Evolutionary conservation across 208 protist genomes (phyloP).

Genomic region (Angomonas ambiguus): DNA sequence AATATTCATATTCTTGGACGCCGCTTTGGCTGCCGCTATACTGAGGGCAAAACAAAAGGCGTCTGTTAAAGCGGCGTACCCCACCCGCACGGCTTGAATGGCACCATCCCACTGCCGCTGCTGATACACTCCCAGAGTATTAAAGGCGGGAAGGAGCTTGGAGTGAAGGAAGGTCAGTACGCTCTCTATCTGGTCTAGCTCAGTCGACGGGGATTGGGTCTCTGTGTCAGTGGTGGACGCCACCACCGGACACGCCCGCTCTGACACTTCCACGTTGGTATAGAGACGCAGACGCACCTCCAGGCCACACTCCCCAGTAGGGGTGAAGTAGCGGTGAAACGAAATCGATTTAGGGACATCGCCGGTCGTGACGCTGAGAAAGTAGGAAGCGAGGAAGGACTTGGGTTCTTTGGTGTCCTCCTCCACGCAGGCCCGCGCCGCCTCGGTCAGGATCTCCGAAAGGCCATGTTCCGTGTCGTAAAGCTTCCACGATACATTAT

Average conservation of each 20-base stretch:
- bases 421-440: conserved; percentile 69
- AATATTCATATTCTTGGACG: conserved; percentile 28
- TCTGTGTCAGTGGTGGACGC: neutral
- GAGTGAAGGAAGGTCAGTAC: neutral
- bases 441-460: conserved; percentile 64
- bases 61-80: conserved; percentile 2
- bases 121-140: conserved; percentile 15
- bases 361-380: conserved; percentile 35
- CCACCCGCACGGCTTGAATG: neutral
- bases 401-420: conserved; percentile 38
- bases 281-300: conserved; percentile 13
- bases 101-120: conserved; percentile 31
- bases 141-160: conserved; percentile 18
- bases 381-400: conserved; percentile 70
- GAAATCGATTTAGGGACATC: conserved; percentile 29
- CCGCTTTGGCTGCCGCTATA: conserved; percentile 35
- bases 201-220: neutral
- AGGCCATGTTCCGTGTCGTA: conserved; percentile 74
- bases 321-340: conserved; percentile 25
- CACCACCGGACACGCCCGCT: neutral
- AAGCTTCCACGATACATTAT: conserved; percentile 51
- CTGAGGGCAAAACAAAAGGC: conserved; percentile 44
- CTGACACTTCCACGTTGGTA: conserved; percentile 15
- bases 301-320: conserved; percentile 18
- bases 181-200: neutral